These are phyloP conservation scores for Penicillium concentricum DNA, from an alignment of 2,329 filamentous ascomycete genomes.

Conservation along the genomic window DNA sequence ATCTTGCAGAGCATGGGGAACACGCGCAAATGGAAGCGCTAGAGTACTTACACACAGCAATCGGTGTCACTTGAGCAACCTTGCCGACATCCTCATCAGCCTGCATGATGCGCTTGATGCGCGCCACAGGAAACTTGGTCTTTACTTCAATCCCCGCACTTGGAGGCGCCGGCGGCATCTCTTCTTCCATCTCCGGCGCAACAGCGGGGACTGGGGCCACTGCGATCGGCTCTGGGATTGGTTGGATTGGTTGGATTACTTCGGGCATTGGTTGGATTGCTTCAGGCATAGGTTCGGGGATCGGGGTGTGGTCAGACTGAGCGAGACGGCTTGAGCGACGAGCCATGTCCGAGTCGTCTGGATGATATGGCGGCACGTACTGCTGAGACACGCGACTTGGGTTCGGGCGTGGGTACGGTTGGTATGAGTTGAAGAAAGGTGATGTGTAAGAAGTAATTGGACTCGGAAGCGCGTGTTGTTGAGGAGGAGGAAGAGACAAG, in stretches of 20 bases:
- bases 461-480: not conserved
- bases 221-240: slow-evolving; percentile 17
- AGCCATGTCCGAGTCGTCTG: slow-evolving; percentile 40
- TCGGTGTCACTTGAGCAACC: slow-evolving; percentile 94
- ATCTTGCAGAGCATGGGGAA: not conserved
- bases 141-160: slow-evolving; percentile 69
- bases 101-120: slow-evolving; percentile 99
- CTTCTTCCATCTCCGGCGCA: slow-evolving; percentile 1
- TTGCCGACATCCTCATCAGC: slow-evolving; percentile 98
- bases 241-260: not conserved
- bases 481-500: slow-evolving; percentile 50
- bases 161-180: slow-evolving; percentile 23
- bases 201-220: slow-evolving; percentile 21
- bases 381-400: slow-evolving; percentile 32
- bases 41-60: slow-evolving; percentile 69
- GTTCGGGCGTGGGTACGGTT: not conserved
- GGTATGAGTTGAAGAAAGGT: slow-evolving; percentile 18
- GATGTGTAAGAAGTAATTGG: slow-evolving; percentile 15
- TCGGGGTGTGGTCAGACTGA: slow-evolving; percentile 30
- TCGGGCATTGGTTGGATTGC: slow-evolving; percentile 5
- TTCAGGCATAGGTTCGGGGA: slow-evolving; percentile 20
- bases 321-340: slow-evolving; percentile 42
- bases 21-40: not conserved
- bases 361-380: slow-evolving; percentile 35
- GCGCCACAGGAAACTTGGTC: slow-evolving; percentile 94